These are phyloP conservation scores for Cardamine resedifolia DNA, from an alignment of 345 rosid genomes.

Conservation along the genomic window DNA sequence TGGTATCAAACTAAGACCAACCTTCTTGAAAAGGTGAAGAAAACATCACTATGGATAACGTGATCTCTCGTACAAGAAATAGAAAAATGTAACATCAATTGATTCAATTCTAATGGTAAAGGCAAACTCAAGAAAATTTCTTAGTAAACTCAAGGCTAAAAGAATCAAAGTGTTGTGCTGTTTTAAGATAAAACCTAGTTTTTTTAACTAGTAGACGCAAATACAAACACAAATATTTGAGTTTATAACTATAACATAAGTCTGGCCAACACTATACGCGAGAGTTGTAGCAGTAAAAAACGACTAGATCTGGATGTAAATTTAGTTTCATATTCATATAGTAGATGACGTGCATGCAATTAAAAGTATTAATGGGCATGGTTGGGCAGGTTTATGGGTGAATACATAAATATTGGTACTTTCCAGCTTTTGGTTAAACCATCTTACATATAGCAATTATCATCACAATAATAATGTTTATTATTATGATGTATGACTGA, in stretches of 20 bases:
- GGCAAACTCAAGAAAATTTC: background rate
- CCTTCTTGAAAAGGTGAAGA: background rate
- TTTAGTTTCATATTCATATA: background rate
- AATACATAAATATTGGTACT: no score
- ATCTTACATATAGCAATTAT: conserved; percentile 15
- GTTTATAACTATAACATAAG: background rate
- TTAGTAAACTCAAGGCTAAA: background rate
- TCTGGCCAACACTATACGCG: no score
- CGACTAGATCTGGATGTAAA: background rate
- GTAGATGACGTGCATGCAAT: background rate
- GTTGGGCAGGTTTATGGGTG: conserved; percentile 27
- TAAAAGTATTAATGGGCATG: conserved; percentile 21
- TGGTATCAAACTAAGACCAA: conserved; percentile 11
- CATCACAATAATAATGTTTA: background rate
- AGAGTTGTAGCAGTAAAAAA: background rate
- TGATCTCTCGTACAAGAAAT: background rate
- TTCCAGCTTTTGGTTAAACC: no score
- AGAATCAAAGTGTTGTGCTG: no score
- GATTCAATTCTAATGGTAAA: no score
- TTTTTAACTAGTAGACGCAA: background rate
- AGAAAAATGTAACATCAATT: background rate
- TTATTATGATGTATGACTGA: conserved; percentile 1
- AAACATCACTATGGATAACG: background rate
- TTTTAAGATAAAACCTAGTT: background rate
- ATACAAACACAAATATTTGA: background rate